phyloP scores from a whole-genome alignment of 164 flowering plant species.

The Chloranthus sessilifolius region DNA sequence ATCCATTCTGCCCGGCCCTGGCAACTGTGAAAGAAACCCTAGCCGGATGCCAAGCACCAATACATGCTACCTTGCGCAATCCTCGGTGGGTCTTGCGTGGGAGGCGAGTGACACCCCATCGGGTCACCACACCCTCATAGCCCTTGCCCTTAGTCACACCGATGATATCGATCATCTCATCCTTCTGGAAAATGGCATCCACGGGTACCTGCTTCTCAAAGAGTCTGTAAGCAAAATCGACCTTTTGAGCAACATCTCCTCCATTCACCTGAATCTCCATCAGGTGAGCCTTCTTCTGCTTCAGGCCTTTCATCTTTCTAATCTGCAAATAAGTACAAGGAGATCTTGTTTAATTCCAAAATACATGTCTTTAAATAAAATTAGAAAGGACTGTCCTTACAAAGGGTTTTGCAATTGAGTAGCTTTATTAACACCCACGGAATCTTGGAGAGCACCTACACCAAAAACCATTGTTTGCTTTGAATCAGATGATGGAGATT shows the following conservation, averaged over 20 bases:
- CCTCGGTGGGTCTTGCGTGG: slow-evolving; percentile 77
- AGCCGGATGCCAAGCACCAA: slow-evolving; percentile 86
- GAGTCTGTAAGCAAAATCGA: slow-evolving; percentile 60
- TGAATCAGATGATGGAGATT: too few species aligned
- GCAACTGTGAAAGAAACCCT: slow-evolving; percentile 73
- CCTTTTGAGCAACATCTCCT: slow-evolving; percentile 54
- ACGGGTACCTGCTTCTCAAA: slow-evolving; percentile 69
- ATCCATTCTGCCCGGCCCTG: slow-evolving; percentile 74
- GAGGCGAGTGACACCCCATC: slow-evolving; percentile 80
- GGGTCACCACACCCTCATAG: slow-evolving; percentile 74
- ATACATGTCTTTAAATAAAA: too few species aligned
- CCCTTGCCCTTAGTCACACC: slow-evolving; percentile 85
- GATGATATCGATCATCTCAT: slow-evolving; percentile 76
- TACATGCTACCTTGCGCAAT: slow-evolving; percentile 68
- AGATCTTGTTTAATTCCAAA: background rate
- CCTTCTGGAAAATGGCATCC: slow-evolving; percentile 69
- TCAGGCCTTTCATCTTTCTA: slow-evolving; percentile 65
- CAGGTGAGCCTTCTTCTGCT: slow-evolving; percentile 74
- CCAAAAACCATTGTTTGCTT: too few species aligned
- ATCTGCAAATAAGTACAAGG: slow-evolving; percentile 25
- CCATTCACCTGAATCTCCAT: slow-evolving; percentile 83
- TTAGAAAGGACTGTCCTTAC: too few species aligned
- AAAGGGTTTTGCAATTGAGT: too few species aligned
- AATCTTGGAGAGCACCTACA: too few species aligned
- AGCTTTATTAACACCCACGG: too few species aligned